phyloP scores from a whole-genome alignment of 495 filamentous ascomycete species.

The Monascus purpureus region DNA sequence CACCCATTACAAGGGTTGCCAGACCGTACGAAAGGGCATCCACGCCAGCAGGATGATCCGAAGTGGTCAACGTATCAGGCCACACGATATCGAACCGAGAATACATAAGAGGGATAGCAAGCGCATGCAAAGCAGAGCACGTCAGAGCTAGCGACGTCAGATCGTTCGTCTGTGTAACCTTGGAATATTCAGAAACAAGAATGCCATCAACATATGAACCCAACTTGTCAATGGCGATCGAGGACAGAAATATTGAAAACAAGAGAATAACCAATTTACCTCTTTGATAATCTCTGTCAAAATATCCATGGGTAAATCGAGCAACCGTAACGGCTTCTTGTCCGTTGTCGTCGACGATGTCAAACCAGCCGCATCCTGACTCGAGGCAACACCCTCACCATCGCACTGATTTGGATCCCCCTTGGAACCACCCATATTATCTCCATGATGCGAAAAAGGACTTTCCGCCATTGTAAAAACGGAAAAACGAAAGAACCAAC shows the following conservation, averaged over 20 bases:
- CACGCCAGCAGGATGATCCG: constrained; percentile 59
- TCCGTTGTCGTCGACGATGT: too few species aligned
- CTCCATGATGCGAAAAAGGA: too few species aligned
- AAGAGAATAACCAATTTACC: constrained; percentile 32
- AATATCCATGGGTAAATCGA: constrained; percentile 80
- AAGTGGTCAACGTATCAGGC: constrained; percentile 55
- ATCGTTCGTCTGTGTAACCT: constrained; percentile 84
- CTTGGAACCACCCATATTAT: too few species aligned
- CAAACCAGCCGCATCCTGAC: too few species aligned
- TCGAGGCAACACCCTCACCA: too few species aligned
- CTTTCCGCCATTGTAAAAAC: too few species aligned
- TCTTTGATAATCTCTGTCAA: constrained; percentile 82
- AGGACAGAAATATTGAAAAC: constrained; percentile 1
- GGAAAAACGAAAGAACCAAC: too few species aligned
- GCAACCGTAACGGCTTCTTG: constrained; percentile 37
- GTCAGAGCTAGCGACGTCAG: constrained; percentile 71
- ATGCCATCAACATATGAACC: background rate
- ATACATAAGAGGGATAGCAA: constrained; percentile 80
- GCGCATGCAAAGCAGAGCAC: constrained; percentile 67
- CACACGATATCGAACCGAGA: constrained; percentile 89
- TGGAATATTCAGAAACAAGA: constrained; percentile 5
- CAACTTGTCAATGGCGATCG: background rate
- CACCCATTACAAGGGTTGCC: constrained; percentile 69
- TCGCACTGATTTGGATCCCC: too few species aligned
- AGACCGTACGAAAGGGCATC: constrained; percentile 88